Base-by-base conservation (phyloP, 176 grass and related monocot species). In the Oryza punctata region DNA sequence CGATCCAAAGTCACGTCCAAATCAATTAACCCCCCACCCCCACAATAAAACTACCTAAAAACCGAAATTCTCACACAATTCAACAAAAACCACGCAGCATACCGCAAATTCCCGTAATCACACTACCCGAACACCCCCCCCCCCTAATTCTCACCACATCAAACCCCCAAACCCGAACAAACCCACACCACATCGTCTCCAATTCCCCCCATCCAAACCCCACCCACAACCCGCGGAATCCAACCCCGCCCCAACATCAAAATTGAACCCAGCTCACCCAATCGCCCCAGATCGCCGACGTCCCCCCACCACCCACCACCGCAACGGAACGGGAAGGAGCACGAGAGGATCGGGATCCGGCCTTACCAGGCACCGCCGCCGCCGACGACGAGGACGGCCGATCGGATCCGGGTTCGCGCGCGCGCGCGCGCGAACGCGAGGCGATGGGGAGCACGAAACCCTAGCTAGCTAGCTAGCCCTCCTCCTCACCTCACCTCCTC, bases 361-460 rank as follows among this genome's bases (percentile, higher is more conserved):
- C 16, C 83, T 82, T 86, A 86, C 88, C 67, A 70, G 73, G 66
- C 66, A 78, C 24, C 32, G n/a, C n/a, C 52, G 52, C 15, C 15
- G 49, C 4, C 49, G 76, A 43, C 41, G 71, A 26, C 41, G 71
- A 26, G 5, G 5, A 41, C 28, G 26, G 41, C 66, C 73, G 4
- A 23, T 12, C 46, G 63, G 72, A 75, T 81, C 85, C 77, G 46
- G 37, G 1, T 21, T 1, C 25, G 6, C 13, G n/a, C n/a, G n/a
- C 3, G 73, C 82, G 78, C 78, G 84, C 54, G 6, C 5, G 19
- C 14, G 13, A 15, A 78, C 82, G 78, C 78, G 78, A 86, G 40
- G 84, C 79, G 88, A 69, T 69, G 69, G 35, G 38, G 29, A 83
- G 69, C 46, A 78, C 69, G 79, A 67, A 90, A 74, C 82, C 84